Percentiles rank a stretch among this genome's conserved stretches.
Conservation (phyloP, 2,329 filamentous ascomycete species). For the Cadophora luteo-olivacea region DNA sequence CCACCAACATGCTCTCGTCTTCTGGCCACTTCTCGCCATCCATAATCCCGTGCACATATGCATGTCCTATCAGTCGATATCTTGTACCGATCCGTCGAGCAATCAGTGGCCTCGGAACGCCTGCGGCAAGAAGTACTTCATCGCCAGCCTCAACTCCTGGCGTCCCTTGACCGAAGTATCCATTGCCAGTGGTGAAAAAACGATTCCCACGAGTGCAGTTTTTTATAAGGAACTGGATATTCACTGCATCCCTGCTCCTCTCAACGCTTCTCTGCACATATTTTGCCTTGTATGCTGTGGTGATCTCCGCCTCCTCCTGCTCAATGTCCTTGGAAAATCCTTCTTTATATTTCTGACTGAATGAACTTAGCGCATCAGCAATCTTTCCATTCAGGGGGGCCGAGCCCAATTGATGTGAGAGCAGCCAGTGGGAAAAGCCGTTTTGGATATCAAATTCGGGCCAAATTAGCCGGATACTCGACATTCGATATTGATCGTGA, state of each 20-base stretch:
- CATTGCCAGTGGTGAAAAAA: background rate
- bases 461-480: background rate
- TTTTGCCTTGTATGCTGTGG: too few species aligned
- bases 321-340: background rate
- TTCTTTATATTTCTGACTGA: background rate
- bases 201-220: too few species aligned
- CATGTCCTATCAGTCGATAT: background rate
- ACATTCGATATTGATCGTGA: background rate
- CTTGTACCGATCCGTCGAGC: background rate
- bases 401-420: background rate
- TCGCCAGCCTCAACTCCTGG: background rate
- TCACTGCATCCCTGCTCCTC: background rate
- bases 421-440: background rate
- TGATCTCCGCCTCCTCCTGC: background rate
- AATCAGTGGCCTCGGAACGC: background rate
- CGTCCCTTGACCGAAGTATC: background rate
- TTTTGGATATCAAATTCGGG: background rate
- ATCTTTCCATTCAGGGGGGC: too few species aligned
- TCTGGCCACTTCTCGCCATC: conserved; percentile 12
- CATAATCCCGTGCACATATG: conserved; percentile 15
- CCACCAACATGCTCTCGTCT: conserved; percentile 5
- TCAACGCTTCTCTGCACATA: background rate
- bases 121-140: conserved; percentile 7
- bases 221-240: background rate
- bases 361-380: too few species aligned